Evolutionary conservation across 2,329 filamentous ascomycete species (phyloP).

Genomic region (Lasiodiplodia hormozganensis): DNA sequence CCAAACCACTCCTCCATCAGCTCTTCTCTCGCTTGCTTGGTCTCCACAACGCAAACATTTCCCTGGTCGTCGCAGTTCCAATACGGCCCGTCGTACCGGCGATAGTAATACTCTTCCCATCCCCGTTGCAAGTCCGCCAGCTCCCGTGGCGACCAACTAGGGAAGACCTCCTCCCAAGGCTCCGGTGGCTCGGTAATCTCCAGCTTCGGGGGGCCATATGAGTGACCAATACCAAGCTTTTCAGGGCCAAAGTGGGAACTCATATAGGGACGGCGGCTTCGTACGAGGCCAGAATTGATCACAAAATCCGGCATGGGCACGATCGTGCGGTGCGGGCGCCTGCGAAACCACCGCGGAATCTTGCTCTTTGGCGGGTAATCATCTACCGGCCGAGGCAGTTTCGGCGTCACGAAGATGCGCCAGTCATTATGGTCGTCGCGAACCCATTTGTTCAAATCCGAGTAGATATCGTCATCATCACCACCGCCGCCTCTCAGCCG

Average conservation of each 20-base stretch:
- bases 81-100: not conserved
- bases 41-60: not conserved
- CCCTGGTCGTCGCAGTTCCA: not conserved
- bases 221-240: not conserved
- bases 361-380: not conserved
- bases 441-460: too few species aligned
- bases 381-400: not conserved
- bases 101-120: not conserved
- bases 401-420: not conserved
- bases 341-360: not conserved
- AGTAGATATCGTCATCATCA: not conserved
- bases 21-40: not conserved
- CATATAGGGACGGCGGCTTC: not conserved
- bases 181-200: not conserved
- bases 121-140: not conserved
- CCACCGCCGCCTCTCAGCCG: not conserved
- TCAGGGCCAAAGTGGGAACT: not conserved
- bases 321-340: not conserved
- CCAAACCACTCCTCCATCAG: not conserved
- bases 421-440: not conserved
- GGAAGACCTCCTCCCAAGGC: not conserved
- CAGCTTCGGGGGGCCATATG: not conserved
- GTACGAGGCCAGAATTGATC: rapidly evolving
- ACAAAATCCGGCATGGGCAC: not conserved
- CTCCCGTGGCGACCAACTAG: not conserved